Percentiles rank a stretch among this genome's conserved stretches.
phyloP scores from a whole-genome alignment of 208 protist species.

The Trypanosoma caninum region DNA sequence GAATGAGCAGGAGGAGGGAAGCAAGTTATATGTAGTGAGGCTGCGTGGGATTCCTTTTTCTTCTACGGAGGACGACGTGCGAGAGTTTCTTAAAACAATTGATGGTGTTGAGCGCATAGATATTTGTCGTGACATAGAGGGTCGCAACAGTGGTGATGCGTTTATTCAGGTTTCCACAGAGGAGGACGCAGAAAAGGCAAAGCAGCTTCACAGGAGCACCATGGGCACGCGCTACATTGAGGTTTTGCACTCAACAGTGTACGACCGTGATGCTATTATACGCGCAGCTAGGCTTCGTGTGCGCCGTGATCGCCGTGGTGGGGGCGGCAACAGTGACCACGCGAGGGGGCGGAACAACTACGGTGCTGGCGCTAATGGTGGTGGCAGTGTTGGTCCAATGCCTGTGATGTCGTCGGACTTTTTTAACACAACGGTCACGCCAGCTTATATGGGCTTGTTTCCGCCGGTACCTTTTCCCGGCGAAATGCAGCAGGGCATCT shows the following conservation, averaged over 20 bases:
- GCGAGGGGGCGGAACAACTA: background rate
- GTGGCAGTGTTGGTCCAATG: background rate
- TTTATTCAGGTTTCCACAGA: constrained; percentile 53
- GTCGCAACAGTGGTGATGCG: constrained; percentile 57
- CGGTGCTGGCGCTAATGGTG: background rate
- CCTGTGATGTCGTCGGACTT: constrained; percentile 13
- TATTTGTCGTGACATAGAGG: constrained; percentile 36
- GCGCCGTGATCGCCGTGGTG: constrained; percentile 14
- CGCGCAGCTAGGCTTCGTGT: constrained; percentile 26
- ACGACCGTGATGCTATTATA: constrained; percentile 48
- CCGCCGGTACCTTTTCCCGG: constrained; percentile 8
- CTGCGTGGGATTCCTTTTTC: constrained; percentile 72
- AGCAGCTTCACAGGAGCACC: constrained; percentile 30
- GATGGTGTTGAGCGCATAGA: constrained; percentile 36
- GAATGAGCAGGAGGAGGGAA: constrained; percentile 23
- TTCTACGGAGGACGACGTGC: constrained; percentile 48
- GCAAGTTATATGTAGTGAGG: constrained; percentile 38
- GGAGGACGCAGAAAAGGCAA: constrained; percentile 29
- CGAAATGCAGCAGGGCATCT: background rate
- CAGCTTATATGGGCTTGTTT: constrained; percentile 17
- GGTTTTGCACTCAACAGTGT: constrained; percentile 37
- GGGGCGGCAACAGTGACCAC: background rate
- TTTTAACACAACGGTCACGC: constrained; percentile 10
- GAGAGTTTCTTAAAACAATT: constrained; percentile 36
- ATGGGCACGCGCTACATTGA: constrained; percentile 75